These are phyloP conservation scores for Elsinoe ampelina DNA, from an alignment of 2,329 filamentous ascomycete species.

Conservation along the genomic window DNA sequence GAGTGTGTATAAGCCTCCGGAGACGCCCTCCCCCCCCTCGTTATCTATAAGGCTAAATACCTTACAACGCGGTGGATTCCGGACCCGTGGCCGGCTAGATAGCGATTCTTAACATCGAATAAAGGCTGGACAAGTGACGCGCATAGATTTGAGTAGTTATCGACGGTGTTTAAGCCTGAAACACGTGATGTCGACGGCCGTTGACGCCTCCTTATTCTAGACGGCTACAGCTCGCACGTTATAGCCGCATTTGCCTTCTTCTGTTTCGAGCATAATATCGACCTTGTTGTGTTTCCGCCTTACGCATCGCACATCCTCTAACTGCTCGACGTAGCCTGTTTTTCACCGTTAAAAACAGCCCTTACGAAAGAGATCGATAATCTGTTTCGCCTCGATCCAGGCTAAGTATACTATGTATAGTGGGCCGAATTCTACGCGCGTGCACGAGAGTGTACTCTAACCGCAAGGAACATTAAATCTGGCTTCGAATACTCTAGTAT, in stretches of 20 bases:
- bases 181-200: not conserved
- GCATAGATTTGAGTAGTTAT: not conserved
- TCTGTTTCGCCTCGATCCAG: not conserved
- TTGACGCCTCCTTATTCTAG: not conserved
- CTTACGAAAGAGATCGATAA: not conserved
- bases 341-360: not conserved
- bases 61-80: not conserved
- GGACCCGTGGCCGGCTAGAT: not conserved
- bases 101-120: not conserved
- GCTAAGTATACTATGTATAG: not conserved
- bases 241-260: not conserved
- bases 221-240: not conserved
- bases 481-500: not conserved
- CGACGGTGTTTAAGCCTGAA: not conserved
- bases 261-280: not conserved
- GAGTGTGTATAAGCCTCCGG: not conserved
- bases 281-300: not conserved
- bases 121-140: not conserved
- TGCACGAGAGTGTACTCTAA: not conserved
- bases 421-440: not conserved
- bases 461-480: not conserved
- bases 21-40: not conserved
- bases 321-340: not conserved
- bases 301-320: conserved; percentile 2
- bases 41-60: not conserved